Conservation (phyloP, 2,329 filamentous ascomycete species). For the Exophiala calicioides region DNA sequence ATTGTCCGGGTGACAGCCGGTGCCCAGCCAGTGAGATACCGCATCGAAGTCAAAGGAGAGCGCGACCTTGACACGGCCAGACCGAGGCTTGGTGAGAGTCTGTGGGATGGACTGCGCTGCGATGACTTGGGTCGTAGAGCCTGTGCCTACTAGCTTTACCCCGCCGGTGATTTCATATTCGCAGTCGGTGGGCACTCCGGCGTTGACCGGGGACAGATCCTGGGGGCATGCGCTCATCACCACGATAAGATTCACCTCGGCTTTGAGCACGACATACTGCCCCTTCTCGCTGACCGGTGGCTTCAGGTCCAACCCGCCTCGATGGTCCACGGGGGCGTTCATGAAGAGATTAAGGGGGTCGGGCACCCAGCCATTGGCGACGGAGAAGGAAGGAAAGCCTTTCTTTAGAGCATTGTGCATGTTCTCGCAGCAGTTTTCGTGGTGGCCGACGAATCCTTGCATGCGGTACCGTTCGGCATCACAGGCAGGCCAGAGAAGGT, state of each 20-base stretch:
- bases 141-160: too few relatives aligned
- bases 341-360: slow-evolving; percentile 49
- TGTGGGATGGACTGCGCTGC: neutral
- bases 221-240: slow-evolving; percentile 48
- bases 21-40: slow-evolving; percentile 57
- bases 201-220: slow-evolving; percentile 43
- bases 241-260: slow-evolving; percentile 41
- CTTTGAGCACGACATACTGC: slow-evolving; percentile 39
- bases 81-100: neutral
- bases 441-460: slow-evolving; percentile 39
- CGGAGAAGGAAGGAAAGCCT: too few relatives aligned
- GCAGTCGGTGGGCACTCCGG: slow-evolving; percentile 37
- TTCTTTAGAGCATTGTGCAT: slow-evolving; percentile 37
- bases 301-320: slow-evolving; percentile 37
- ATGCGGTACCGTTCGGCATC: slow-evolving; percentile 42
- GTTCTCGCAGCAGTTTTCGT: slow-evolving; percentile 46
- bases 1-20: slow-evolving; percentile 50
- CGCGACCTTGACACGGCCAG: slow-evolving; percentile 33
- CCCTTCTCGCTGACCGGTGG: slow-evolving; percentile 39
- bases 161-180: slow-evolving; percentile 12
- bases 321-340: slow-evolving; percentile 42
- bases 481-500: slow-evolving; percentile 46
- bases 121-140: neutral
- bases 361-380: slow-evolving; percentile 34
- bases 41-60: slow-evolving; percentile 55